These are phyloP conservation scores for Abrus pulchellus DNA, from an alignment of 306 rosid species.

Conservation along the genomic window DNA sequence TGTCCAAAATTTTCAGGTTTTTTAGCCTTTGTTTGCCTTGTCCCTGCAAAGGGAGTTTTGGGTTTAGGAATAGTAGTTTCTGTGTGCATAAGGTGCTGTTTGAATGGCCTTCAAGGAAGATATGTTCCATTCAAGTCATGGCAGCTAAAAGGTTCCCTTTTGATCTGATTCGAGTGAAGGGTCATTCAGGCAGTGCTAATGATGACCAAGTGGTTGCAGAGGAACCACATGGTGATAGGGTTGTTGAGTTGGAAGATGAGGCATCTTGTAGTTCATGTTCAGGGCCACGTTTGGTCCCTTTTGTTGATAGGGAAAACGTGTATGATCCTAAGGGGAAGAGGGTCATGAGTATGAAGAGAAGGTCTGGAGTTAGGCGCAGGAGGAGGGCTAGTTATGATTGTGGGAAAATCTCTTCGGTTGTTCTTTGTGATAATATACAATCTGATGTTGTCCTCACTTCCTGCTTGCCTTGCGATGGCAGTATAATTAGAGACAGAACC, in stretches of 20 bases:
- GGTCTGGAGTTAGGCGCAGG: conserved; percentile 65
- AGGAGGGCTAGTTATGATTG: conserved; percentile 59
- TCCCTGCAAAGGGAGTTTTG: conserved; percentile 81
- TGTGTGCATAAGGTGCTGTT: conserved; percentile 67
- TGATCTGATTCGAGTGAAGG: conserved; percentile 62
- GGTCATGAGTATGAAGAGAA: conserved; percentile 59
- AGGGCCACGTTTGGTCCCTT: conserved; percentile 50
- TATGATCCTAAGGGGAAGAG: conserved; percentile 74
- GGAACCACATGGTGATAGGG: conserved; percentile 42
- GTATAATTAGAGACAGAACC: conserved; percentile 34
- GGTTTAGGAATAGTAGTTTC: conserved; percentile 58
- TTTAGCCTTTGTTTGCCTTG: conserved; percentile 73
- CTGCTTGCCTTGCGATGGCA: conserved; percentile 38
- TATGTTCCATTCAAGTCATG: conserved; percentile 60
- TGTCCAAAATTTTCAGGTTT: conserved; percentile 55
- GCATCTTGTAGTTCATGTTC: conserved; percentile 63
- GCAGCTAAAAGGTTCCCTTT: conserved; percentile 71
- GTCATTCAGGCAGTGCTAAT: conserved; percentile 44
- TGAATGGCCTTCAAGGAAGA: conserved; percentile 66
- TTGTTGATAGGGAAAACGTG: conserved; percentile 61
- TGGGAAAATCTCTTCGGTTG: conserved; percentile 52
- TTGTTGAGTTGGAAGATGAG: conserved; percentile 61
- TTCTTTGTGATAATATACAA: conserved; percentile 35
- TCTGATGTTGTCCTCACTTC: conserved; percentile 42
- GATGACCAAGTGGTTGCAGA: conserved; percentile 45